Base-by-base conservation (phyloP, 2,329 filamentous ascomycete genomes). In the Annulohypoxylon truncatum region DNA sequence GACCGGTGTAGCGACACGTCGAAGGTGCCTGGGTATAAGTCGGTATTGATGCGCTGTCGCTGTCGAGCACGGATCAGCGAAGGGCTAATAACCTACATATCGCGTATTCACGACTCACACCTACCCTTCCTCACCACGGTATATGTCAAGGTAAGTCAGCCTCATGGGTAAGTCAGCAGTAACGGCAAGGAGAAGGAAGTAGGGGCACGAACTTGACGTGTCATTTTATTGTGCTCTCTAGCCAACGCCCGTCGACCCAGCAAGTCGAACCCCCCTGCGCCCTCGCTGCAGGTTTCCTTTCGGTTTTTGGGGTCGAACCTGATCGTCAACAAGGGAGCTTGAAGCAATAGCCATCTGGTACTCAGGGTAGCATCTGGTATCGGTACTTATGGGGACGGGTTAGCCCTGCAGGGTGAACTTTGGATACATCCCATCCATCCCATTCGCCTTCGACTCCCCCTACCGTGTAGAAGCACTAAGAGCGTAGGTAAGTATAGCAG, bases 361-460 rank as follows among this genome's bases (percentile, higher is more conserved):
- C 66, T 64, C 64, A 47, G 66, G 52, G 68, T 71, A 71, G 66
- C 66, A 69, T 67, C 61, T 67, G 51, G 68, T 71, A 71, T 68
- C 61, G 59, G 68, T 71, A 71, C 68, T 66, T 71, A 28, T 20
- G 48, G 54, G 31, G 38, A 69, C 63, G 51, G 29, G 31, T 51
- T 53, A 66, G 61, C 64, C 66, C 52, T 71, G 64, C 61, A 58
- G 61, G 31, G 60, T 69, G 58, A 52, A 64, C 50, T 64, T 28
- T 47, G 47, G 63, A 70, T 71, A 71, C 69, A 69, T 69, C 35
- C n/a, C n/a, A 6, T 18, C 12, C 35, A 38, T 38, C 35, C n/a
- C n/a, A 38, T 38, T 38, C 35, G 12, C 29, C 29, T 9, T 46
- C 29, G 13, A n/a, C 53, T 44, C 46, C n/a, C 47, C 57, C 52